A percentile compares a stretch with the other conserved stretches of the same genome.
These are phyloP conservation scores for Tetrahymena thermophila DNA, from an alignment of 73 alveolate species.

Conservation along the genomic window DNA sequence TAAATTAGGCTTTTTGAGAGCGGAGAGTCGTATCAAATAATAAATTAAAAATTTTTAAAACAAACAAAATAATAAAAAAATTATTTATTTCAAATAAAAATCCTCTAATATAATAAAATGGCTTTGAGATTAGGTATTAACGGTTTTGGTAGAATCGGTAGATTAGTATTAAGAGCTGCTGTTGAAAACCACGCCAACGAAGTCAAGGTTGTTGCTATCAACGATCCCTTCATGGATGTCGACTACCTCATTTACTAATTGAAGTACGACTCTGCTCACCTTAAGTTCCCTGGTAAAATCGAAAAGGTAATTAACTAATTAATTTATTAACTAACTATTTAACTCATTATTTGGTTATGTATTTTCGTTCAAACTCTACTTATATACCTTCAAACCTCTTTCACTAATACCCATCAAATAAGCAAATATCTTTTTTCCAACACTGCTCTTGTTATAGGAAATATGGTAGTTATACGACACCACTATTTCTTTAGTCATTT, in stretches of 20 bases:
- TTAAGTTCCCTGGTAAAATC: conserved; percentile 26
- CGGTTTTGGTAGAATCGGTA: conserved; percentile 98
- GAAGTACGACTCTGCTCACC: conserved; percentile 76
- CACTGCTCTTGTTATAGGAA: too few relatives aligned
- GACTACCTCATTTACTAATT: conserved; percentile 64
- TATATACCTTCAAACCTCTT: neutral
- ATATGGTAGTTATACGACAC: too few relatives aligned
- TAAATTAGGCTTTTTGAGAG: neutral
- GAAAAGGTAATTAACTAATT: conserved; percentile 1
- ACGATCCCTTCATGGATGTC: conserved; percentile 67
- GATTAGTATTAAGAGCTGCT: conserved; percentile 89
- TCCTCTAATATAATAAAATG: conserved; percentile 15
- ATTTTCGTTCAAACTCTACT: neutral
- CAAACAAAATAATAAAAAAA: neutral
- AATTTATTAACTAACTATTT: too few relatives aligned
- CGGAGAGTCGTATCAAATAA: neutral
- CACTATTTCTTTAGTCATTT: too few relatives aligned
- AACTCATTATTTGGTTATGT: neutral
- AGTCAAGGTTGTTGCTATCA: conserved; percentile 53
- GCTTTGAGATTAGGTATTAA: conserved; percentile 80
- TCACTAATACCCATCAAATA: too few relatives aligned
- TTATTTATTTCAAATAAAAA: neutral
- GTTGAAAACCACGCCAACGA: conserved; percentile 56
- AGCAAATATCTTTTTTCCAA: too few relatives aligned
- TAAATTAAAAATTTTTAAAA: neutral